Evolutionary conservation across 768 basidiomycete species (phyloP), one percentile per base, ranked within the genome.

Genomic region (Hygrocybe punicea): DNA sequence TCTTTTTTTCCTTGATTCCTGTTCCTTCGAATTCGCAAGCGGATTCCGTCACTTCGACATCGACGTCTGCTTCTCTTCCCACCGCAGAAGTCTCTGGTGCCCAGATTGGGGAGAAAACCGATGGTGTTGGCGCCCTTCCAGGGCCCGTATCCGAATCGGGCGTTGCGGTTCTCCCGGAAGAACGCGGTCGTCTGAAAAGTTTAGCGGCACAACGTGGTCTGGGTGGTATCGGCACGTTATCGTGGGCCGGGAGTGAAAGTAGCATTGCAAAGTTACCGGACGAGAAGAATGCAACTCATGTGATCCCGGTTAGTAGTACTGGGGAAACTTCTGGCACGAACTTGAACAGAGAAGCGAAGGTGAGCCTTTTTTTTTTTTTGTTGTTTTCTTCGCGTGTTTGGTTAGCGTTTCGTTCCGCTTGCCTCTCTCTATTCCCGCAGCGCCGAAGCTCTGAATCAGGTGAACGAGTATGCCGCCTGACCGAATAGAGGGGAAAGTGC

Each of bases 81-180:
- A 49, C 59, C 1, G 34, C 40, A 6, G 59, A 57, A 25, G 35
- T 29, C 17, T 44, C 51, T 34, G 59, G 55, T 6, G 40, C 44
- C 3, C 50, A 53, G 9, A 29, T 47, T 34, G 56, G 63, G 16
- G 60, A 60, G 39, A 57, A 53, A 24, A 57, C 60, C 1, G 70
- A 65, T 6, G 83, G 82, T 14, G 76, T 78, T 1, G 81, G 81
- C 8, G 74, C 80, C 0, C 73, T 83, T 13, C 81, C 82, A 0
- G 83, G 81, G 11, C 68, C 67, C 25, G 55, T 66, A 11, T 72
- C 70, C 19, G 82, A 84, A 60, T 65, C 71, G 8, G 75, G 72
- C 4, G 79, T 84, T 9, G 78, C 80, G 4, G 71, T 73, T 45
- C 65, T 82, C 1, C 83, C 83, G 3, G 77, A 82, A 11, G 81